Evolutionary conservation across 768 basidiomycete species (phyloP), one percentile per base, ranked within the genome.

Genomic region (Kwoniella newhampshirensis): DNA sequence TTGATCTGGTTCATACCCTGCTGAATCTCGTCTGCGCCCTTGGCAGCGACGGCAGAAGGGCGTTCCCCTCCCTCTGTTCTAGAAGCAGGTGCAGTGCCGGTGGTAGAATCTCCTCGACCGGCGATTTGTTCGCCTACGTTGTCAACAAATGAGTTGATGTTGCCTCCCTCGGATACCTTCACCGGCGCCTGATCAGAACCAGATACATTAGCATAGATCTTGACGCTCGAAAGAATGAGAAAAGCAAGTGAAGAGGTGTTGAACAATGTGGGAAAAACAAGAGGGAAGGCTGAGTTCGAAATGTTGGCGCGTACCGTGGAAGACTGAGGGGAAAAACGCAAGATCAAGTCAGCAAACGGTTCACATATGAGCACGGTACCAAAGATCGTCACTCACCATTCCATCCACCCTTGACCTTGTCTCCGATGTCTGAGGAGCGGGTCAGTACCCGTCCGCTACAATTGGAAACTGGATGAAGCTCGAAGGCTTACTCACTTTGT

Each of bases 81-180:
- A 18, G 53, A 49, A 23, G 37, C 37, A 8, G 60, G 51, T 15
- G 27, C 27, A 27, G 48, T 47, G n/a, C 8, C 6, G 20, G 35
- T 40, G 5, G 46, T 17, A 17, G 56, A 27, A 18, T 39, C 28
- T 25, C 47, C 56, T 37, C 56, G 28, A 32, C 56, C 56, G 17
- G 56, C 56, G 26, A 58, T 37, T 46, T 58, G 56, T 43, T 66
- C 65, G 17, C 68, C 68, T 43, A 62, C 48, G 32, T 58, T 47
- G 47, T 70, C 68, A 25, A 67, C 41, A 35, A 65, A 61, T 5
- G 63, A 49, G 56, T 70, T 70, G 54, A 65, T 60, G 43, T 64
- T 66, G 25, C 68, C 68, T 35, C 66, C 68, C 68, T 35, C 66
- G 46, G 45, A 70, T 51, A 26, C 52, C 63, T 59, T 70, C 68